Evolutionary conservation across 129 eudicot genomes (phyloP), one percentile per base, ranked within the genome.

Genomic region (Centaurea solstitialis): DNA sequence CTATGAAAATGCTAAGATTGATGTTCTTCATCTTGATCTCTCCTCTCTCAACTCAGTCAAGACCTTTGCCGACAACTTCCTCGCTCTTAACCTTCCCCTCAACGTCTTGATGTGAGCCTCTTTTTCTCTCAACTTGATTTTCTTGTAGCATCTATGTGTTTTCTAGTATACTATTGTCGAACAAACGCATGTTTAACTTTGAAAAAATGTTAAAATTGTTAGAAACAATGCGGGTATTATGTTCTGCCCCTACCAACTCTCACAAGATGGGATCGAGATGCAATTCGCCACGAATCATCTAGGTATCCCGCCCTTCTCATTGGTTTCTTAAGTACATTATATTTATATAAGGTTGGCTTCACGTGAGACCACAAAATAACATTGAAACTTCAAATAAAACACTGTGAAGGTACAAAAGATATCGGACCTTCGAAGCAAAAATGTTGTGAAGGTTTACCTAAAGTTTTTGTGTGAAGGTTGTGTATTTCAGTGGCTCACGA

Each of bases 201-300:
- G 7, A 4, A 40, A 59, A 24, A 33, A 76, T 66, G 13, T 22
- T 73, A 47, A 18, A 75, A 28, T 41, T 82, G 75, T 74, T 89
- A 92, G 99, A 89, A 94, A 94, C 88, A 94, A 94, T 85, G 99
- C 99, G 43, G 99, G 99, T 0, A 86, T 94, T 57, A 94, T 94
- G 99, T 92, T 94, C 65, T 90, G 94, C 73, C 99, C 99, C 0
- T 92, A 23, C 84, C 89, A 92, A 85, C 97, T 94, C 37, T 92
- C 99, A 7, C 74, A 87, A 74, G 91, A 94, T 80, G 97, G 94
- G 73, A 86, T 94, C 0, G 99, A 94, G 90, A 64, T 92, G 71
- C 99, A 94, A 78, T 94, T 94, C 69, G 97, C 99, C 0, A 94
- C 98, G 4, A 94, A 94, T 80, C 88, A 94, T 83, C 84, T 94